Evolutionary conservation across 2,329 filamentous ascomycete genomes (phyloP).

Genomic region (Aphanocladium album): DNA sequence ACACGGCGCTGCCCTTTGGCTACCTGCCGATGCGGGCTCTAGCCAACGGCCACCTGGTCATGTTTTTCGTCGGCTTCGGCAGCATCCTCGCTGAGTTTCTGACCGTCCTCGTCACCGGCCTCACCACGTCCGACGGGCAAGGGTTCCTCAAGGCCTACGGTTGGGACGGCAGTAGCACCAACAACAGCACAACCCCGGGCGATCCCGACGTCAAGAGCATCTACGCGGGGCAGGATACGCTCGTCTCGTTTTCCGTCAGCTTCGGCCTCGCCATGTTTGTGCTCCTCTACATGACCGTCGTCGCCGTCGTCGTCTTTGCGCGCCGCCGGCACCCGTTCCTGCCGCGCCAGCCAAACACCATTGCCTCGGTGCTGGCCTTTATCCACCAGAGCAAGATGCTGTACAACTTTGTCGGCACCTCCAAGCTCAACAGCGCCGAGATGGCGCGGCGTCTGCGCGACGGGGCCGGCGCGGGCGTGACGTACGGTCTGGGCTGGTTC

Average conservation of each 20-base stretch:
- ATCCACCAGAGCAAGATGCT: slow-evolving; percentile 80
- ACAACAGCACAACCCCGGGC: too few species aligned
- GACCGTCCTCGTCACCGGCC: slow-evolving; percentile 62
- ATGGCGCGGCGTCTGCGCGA: slow-evolving; percentile 55
- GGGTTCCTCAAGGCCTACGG: slow-evolving; percentile 43
- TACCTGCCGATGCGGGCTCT: slow-evolving; percentile 59
- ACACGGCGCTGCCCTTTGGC: slow-evolving; percentile 65
- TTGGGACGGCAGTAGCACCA: background rate
- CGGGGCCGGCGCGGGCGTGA: slow-evolving; percentile 38
- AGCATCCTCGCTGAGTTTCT: slow-evolving; percentile 69
- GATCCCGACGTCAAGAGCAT: slow-evolving; percentile 27
- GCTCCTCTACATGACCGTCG: slow-evolving; percentile 57
- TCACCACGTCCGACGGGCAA: slow-evolving; percentile 59
- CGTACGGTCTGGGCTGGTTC: slow-evolving; percentile 75
- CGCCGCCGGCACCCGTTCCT: slow-evolving; percentile 65
- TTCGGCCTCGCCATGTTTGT: slow-evolving; percentile 58
- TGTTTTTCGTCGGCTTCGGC: slow-evolving; percentile 65
- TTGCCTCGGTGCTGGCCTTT: slow-evolving; percentile 69
- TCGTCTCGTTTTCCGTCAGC: slow-evolving; percentile 60
- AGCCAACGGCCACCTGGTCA: slow-evolving; percentile 58
- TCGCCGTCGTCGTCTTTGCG: slow-evolving; percentile 55
- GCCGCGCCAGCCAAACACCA: slow-evolving; percentile 73
- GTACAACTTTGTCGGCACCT: slow-evolving; percentile 66
- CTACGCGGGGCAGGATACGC: slow-evolving; percentile 55
- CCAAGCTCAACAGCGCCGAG: slow-evolving; percentile 53